Conservation (phyloP, 352 stramenopile genomes). For the Thraustotheca clavata region DNA sequence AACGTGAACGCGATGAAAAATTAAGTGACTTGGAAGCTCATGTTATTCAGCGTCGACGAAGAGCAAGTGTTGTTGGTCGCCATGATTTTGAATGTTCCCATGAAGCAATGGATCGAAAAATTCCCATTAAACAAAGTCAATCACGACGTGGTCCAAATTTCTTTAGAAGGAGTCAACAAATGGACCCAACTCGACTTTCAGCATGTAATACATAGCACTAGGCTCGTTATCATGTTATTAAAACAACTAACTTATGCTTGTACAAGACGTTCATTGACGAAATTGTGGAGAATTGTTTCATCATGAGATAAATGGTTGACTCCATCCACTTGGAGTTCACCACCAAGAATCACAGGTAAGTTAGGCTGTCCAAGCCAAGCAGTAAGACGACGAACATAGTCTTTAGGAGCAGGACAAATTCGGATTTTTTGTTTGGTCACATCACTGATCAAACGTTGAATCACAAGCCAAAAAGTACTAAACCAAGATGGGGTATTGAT, state of each 20-base stretch:
- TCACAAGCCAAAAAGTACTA: constrained; percentile 14
- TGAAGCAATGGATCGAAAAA: constrained; percentile 20
- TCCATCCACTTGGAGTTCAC: background rate
- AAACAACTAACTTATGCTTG: background rate
- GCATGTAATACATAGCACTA: background rate
- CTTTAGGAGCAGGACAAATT: constrained; percentile 12
- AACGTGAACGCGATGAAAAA: background rate
- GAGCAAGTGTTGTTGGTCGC: constrained; percentile 15
- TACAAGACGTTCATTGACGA: background rate
- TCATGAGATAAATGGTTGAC: background rate
- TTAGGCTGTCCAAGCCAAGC: constrained; percentile 5
- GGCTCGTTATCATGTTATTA: background rate
- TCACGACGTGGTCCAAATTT: background rate
- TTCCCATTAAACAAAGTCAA: constrained; percentile 19
- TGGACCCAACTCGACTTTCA: background rate
- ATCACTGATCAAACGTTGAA: constrained; percentile 21
- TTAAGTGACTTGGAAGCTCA: constrained; percentile 19
- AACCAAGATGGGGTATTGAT: constrained; percentile 21
- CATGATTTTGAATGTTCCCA: constrained; percentile 22
- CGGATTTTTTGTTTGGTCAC: constrained; percentile 20
- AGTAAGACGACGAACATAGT: constrained; percentile 4
- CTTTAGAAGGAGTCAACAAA: background rate
- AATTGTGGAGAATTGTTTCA: constrained; percentile 8
- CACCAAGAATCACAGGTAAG: background rate
- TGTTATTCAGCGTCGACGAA: constrained; percentile 5